These are phyloP conservation scores for Brassica rapa DNA, from an alignment of 345 rosid species.

Conservation along the genomic window DNA sequence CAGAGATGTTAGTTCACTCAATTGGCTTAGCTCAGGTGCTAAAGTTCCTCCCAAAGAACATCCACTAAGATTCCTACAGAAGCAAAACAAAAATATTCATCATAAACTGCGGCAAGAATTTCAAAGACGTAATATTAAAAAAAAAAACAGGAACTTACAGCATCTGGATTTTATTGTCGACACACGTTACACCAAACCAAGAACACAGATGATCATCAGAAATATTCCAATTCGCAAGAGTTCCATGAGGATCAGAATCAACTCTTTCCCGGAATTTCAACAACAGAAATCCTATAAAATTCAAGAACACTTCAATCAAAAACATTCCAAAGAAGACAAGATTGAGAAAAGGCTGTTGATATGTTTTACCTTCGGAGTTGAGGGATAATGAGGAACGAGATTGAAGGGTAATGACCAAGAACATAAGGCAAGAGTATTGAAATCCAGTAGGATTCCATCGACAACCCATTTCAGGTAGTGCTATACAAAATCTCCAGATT, in stretches of 20 bases:
- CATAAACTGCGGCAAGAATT: background rate
- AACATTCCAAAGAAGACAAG: constrained; percentile 3
- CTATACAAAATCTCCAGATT: constrained; percentile 70
- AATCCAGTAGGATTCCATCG: constrained; percentile 71
- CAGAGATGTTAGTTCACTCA: constrained; percentile 67
- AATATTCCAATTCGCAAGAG: constrained; percentile 66
- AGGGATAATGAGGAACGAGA: constrained; percentile 54
- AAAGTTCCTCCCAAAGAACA: constrained; percentile 67
- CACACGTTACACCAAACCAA: constrained; percentile 82
- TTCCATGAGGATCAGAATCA: constrained; percentile 68
- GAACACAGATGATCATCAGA: constrained; percentile 51
- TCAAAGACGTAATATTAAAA: background rate
- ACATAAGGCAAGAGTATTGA: constrained; percentile 54
- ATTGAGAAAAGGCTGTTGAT: constrained; percentile 1
- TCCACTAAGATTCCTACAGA: constrained; percentile 62
- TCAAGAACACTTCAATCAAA: background rate
- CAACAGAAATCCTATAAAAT: constrained; percentile 61
- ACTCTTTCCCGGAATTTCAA: constrained; percentile 65
- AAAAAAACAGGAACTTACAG: constrained; percentile 56
- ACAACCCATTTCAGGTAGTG: constrained; percentile 60
- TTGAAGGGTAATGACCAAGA: constrained; percentile 48
- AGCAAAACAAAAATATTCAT: background rate
- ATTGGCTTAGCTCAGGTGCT: constrained; percentile 72
- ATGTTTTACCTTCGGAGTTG: constrained; percentile 57
- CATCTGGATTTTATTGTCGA: constrained; percentile 59